These are phyloP conservation scores for Suillus plorans DNA, from an alignment of 768 basidiomycete species.

Conservation along the genomic window DNA sequence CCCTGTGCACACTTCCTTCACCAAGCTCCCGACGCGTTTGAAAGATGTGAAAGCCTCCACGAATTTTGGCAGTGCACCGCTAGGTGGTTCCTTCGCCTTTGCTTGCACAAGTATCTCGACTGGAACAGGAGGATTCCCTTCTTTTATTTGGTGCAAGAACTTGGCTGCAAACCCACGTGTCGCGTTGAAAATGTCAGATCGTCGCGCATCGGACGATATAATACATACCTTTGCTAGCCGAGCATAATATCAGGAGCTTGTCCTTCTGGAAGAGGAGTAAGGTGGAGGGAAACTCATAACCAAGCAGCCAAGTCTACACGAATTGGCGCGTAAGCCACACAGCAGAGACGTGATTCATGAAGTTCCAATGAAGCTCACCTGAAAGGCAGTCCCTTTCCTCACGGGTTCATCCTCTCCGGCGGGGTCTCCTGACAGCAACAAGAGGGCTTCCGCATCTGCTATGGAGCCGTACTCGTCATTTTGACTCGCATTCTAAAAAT, in stretches of 20 bases:
- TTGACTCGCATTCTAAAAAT: conserved; percentile 55
- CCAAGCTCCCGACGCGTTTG: conserved; percentile 68
- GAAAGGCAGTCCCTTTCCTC: conserved; percentile 87
- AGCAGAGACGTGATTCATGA: not conserved
- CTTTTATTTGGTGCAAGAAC: conserved; percentile 76
- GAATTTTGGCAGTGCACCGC: conserved; percentile 72
- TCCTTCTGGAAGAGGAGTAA: conserved; percentile 80
- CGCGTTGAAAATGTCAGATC: conserved; percentile 8
- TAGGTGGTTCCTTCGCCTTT: conserved; percentile 75
- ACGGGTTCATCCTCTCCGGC: conserved; percentile 87
- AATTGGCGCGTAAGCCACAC: conserved; percentile 9
- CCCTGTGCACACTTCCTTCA: conserved; percentile 83
- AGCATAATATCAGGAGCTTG: conserved; percentile 78
- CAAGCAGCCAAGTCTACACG: conserved; percentile 88
- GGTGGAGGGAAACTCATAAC: conserved; percentile 97
- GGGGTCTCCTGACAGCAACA: conserved; percentile 76
- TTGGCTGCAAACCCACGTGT: conserved; percentile 56
- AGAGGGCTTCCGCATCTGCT: conserved; percentile 64
- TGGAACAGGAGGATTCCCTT: conserved; percentile 52
- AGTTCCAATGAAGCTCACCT: conserved; percentile 50
- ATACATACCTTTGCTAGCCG: conserved; percentile 78
- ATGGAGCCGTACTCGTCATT: conserved; percentile 73
- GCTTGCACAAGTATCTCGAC: conserved; percentile 79
- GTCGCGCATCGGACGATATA: not conserved
- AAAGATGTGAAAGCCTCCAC: conserved; percentile 58